These are phyloP conservation scores for Entelexis sorbosivorans DNA, from an alignment of 1,139 yeast genomes.

Conservation along the genomic window DNA sequence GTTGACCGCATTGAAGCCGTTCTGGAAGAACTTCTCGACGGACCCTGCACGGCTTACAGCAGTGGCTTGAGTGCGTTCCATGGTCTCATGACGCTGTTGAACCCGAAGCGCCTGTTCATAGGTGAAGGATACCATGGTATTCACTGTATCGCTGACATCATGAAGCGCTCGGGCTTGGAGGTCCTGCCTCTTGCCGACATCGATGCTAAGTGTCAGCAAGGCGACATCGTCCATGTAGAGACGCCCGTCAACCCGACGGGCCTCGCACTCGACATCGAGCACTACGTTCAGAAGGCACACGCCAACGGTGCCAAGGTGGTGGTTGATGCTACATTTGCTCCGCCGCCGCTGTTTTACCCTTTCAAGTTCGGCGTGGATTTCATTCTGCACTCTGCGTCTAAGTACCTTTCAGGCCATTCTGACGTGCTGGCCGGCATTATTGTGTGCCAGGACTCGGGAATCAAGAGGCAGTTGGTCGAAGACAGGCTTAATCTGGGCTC, in stretches of 20 bases:
- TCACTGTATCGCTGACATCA: conserved; percentile 52
- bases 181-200: conserved; percentile 43
- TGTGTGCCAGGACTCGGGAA: conserved; percentile 45
- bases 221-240: conserved; percentile 75
- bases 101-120: conserved; percentile 67
- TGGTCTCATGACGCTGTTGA: conserved; percentile 57
- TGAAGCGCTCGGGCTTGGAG: conserved; percentile 45
- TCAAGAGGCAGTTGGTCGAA: conserved; percentile 37
- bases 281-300: conserved; percentile 36
- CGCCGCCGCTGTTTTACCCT: conserved; percentile 79
- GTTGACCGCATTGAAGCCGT: conserved; percentile 55
- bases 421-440: conserved; percentile 75
- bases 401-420: conserved; percentile 86
- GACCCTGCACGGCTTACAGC: conserved; percentile 52
- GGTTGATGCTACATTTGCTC: conserved; percentile 85
- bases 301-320: conserved; percentile 52
- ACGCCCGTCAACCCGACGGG: conserved; percentile 85
- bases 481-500: conserved; percentile 72
- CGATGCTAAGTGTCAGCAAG: conserved; percentile 43
- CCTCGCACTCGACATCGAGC: conserved; percentile 39
- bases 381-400: conserved; percentile 81
- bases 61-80: conserved; percentile 74
- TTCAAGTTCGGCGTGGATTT: conserved; percentile 72
- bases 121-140: conserved; percentile 82
- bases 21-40: conserved; percentile 42